These are phyloP conservation scores for Diaporthe amygdali DNA, from an alignment of 2,329 filamentous ascomycete species.

Conservation along the genomic window DNA sequence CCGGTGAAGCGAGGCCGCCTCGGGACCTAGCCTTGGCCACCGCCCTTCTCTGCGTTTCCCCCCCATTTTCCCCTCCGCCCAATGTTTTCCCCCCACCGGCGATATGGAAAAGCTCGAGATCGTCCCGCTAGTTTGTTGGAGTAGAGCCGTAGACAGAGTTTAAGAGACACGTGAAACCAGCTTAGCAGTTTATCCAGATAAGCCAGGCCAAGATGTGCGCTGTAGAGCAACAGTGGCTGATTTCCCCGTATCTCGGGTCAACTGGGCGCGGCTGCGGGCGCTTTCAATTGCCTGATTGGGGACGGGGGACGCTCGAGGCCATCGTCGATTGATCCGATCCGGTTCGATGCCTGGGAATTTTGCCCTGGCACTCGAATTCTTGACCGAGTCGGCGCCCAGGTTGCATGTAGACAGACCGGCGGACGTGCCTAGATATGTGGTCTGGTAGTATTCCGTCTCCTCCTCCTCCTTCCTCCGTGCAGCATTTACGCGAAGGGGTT, in stretches of 20 bases:
- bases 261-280: constrained; percentile 12
- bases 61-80: background rate
- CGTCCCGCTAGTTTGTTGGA: constrained; percentile 9
- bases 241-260: background rate
- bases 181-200: background rate
- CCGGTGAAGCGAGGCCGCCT: constrained; percentile 7
- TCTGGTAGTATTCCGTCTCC: background rate
- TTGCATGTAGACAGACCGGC: background rate
- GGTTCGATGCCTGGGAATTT: background rate
- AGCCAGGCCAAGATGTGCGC: background rate
- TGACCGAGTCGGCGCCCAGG: background rate
- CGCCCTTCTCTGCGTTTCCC: background rate
- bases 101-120: constrained; percentile 2
- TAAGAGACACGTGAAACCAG: background rate
- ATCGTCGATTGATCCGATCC: constrained; percentile 14
- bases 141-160: background rate
- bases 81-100: background rate
- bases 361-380: background rate
- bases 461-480: background rate
- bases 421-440: background rate
- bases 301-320: background rate
- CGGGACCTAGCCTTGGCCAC: background rate
- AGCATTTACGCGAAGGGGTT: constrained; percentile 2
- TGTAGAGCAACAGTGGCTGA: background rate
- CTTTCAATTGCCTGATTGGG: constrained; percentile 6